phyloP scores from a whole-genome alignment of 2,329 filamentous ascomycete genomes.

The Anthostomella pinea region DNA sequence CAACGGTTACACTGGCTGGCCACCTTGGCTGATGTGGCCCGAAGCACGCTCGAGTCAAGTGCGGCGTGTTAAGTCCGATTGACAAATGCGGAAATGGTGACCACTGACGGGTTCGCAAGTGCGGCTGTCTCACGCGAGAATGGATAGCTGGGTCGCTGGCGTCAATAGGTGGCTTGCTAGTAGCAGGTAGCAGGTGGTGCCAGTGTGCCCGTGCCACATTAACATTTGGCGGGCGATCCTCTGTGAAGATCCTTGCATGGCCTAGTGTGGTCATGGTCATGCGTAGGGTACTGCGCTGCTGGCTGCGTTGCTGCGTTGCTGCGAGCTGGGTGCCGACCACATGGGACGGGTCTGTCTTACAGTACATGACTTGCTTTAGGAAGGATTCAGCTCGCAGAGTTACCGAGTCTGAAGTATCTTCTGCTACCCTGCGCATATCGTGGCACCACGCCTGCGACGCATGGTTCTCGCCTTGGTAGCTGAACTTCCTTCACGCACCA shows the following conservation, averaged over 20 bases:
- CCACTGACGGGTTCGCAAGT: not conserved
- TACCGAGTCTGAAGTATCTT: conserved; percentile 15
- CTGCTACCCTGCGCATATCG: conserved; percentile 12
- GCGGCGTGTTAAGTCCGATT: too few relatives aligned
- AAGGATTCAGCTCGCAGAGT: conserved; percentile 9
- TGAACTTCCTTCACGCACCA: conserved; percentile 10
- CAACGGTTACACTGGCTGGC: too few relatives aligned
- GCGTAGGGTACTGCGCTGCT: not conserved
- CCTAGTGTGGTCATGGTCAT: not conserved
- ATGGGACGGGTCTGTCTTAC: conserved; percentile 7
- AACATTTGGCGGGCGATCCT: conserved; percentile 1
- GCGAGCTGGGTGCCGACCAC: conserved; percentile 14
- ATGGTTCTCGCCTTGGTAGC: conserved; percentile 13
- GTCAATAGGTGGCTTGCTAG: not conserved
- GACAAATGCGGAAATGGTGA: too few relatives aligned
- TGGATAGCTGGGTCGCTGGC: not conserved
- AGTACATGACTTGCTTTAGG: conserved; percentile 10
- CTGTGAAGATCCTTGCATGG: conserved; percentile 4
- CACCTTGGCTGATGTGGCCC: too few relatives aligned
- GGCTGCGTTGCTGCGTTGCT: too few relatives aligned
- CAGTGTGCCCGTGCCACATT: not conserved
- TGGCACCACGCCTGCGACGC: conserved; percentile 10
- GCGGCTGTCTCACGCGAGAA: not conserved
- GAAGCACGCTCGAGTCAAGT: too few relatives aligned
- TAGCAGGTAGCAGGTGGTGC: not conserved